Evolutionary conservation across 2,329 filamentous ascomycete species (phyloP), one percentile per base, ranked within the genome.

Genomic region (Colletotrichum sansevieriae): DNA sequence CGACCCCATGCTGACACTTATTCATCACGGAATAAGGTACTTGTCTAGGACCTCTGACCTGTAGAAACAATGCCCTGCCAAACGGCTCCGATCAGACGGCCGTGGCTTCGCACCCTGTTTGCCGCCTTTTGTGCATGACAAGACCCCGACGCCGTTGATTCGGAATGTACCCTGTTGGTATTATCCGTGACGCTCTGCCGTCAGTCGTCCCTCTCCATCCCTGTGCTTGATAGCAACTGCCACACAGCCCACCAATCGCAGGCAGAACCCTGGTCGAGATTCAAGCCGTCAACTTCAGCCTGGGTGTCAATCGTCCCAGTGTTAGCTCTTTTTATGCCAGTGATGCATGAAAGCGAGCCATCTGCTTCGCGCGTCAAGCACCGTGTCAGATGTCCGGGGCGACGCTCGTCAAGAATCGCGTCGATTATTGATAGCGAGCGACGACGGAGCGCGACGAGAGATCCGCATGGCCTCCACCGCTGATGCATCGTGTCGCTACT

Each of bases 11-110:
- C 25, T 35, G 49, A 51, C 43, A 60, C 43, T 35, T 22, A 18
- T 12, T 39, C 44, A 35, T 43, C 13, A 25, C 33, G 22, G 43
- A 37, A 33, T 41, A 44, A 52, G 57, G 57, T 62, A 65, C 55
- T 15, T 60, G 12, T 4, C 47, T 35, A 22, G 37, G 41, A 54
- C 55, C 15, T 49, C 25, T 25, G 25, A 25, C 25, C 25, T 25
- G 25, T 25, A 25, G 61, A 67, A n/a, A n/a, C 66, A 52, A 49
- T 47, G 63, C 66, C 63, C 56, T 69, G 67, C n/a, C 55, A 60
- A 55, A 55, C 65, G 58, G 61, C 55, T 56, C 57, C 29, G 44
- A 57, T 39, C 15, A 55, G 63, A 60, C 47, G 37, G 35, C 47
- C 22, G 55, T 61, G 66, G 63, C 66, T 66, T 67, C 35, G 65